A percentile compares a stretch with the other conserved stretches of the same genome.
phyloP scores from a whole-genome alignment of 2,329 filamentous ascomycete species.

The Calonectria multiphialidica region DNA sequence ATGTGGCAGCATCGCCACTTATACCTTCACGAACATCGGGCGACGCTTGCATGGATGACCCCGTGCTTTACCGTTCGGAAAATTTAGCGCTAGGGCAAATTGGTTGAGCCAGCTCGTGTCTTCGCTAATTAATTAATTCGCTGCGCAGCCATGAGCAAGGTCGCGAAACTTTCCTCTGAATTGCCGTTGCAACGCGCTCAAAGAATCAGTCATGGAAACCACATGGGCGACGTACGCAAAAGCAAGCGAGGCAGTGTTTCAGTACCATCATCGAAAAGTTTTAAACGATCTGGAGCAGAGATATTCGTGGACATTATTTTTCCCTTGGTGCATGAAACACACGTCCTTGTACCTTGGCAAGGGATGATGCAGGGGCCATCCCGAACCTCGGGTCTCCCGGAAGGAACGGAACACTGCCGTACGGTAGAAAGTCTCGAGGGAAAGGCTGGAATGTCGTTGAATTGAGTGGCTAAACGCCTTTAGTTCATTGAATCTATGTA shows the following conservation, averaged over 20 bases:
- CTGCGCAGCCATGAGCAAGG: neutral
- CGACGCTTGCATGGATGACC: neutral
- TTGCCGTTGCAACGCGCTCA: neutral
- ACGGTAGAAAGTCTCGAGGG: too few species aligned
- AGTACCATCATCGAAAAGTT: neutral
- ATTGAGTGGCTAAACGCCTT: neutral
- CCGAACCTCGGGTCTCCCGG: neutral
- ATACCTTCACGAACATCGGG: neutral
- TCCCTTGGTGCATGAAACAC: neutral
- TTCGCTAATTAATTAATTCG: neutral
- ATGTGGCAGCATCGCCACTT: neutral
- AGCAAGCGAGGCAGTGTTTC: neutral
- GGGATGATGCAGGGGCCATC: neutral
- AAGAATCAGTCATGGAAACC: neutral
- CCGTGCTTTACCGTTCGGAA: neutral
- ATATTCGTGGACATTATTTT: constrained; percentile 7
- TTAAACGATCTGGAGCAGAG: neutral
- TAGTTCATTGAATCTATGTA: neutral
- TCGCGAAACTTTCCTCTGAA: neutral
- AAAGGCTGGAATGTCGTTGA: neutral
- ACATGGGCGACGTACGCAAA: neutral
- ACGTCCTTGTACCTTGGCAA: neutral
- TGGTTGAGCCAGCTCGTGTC: neutral
- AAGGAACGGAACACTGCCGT: neutral
- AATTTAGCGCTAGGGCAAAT: neutral